Evolutionary conservation across 1,284 basidiomycete species (phyloP).

Genomic region (Boletus sp.): DNA sequence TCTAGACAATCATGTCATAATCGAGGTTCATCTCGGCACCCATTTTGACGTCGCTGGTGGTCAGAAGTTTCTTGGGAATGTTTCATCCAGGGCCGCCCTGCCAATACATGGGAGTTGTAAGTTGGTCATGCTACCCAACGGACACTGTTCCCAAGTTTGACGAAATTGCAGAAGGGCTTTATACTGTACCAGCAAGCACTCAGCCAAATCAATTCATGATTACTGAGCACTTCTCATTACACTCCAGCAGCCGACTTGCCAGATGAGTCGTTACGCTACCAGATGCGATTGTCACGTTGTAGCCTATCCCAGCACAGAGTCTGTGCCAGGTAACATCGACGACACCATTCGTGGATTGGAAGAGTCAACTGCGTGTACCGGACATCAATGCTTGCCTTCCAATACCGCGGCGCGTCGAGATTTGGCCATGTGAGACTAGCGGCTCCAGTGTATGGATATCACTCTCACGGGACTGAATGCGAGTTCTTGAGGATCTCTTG

Average conservation of each 20-base stretch:
- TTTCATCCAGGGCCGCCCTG: too few relatives aligned
- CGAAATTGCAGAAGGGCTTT: too few relatives aligned
- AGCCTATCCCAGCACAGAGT: conserved; percentile 55
- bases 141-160: too few relatives aligned
- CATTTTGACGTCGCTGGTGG: too few relatives aligned
- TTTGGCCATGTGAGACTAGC: conserved; percentile 60
- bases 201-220: conserved; percentile 49
- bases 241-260: conserved; percentile 67
- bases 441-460: conserved; percentile 64
- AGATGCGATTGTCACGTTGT: conserved; percentile 59
- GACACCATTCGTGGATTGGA: conserved; percentile 60
- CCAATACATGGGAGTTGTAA: too few relatives aligned
- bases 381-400: conserved; percentile 65
- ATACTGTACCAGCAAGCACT: too few relatives aligned
- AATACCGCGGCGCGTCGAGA: conserved; percentile 55
- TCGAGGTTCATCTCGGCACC: too few relatives aligned
- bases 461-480: conserved; percentile 63
- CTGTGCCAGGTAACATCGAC: conserved; percentile 66
- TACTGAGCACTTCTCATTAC: conserved; percentile 64
- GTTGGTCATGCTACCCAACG: too few relatives aligned
- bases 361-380: conserved; percentile 60
- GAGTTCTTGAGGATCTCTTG: conserved; percentile 57
- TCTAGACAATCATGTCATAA: too few relatives aligned
- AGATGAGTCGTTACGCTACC: conserved; percentile 73
- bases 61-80: too few relatives aligned